Conservation (phyloP, 169 alveolate species). For the Besnoitia besnoiti region DNA sequence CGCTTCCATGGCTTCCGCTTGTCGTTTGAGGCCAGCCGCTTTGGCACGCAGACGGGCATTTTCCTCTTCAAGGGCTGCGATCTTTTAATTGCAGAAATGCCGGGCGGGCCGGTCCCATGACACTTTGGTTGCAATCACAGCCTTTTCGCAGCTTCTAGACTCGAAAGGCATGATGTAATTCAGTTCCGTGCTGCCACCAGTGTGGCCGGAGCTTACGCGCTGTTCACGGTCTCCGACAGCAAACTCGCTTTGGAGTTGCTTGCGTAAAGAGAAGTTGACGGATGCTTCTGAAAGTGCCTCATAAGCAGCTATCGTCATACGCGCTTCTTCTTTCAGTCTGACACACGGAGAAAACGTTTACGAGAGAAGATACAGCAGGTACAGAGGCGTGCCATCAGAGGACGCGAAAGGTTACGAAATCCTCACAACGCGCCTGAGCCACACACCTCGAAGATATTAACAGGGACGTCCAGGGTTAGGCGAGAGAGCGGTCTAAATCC, state of each 20-base stretch:
- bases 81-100: neutral
- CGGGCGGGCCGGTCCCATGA: too few relatives aligned
- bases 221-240: slow-evolving; percentile 32
- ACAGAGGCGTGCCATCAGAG: too few relatives aligned
- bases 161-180: too few relatives aligned
- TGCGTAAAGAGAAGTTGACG: slow-evolving; percentile 54
- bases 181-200: neutral
- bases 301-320: slow-evolving; percentile 56
- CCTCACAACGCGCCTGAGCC: too few relatives aligned
- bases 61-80: slow-evolving; percentile 8
- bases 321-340: slow-evolving; percentile 64
- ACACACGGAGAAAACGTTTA: neutral
- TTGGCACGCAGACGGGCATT: slow-evolving; percentile 3
- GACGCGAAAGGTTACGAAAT: too few relatives aligned
- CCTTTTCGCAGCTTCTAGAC: too few relatives aligned
- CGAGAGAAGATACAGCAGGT: too few relatives aligned
- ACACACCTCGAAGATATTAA: too few relatives aligned
- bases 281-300: slow-evolving; percentile 56
- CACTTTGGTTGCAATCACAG: too few relatives aligned
- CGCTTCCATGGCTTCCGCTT: slow-evolving; percentile 25
- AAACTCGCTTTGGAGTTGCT: slow-evolving; percentile 59
- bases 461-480: too few relatives aligned
- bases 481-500: too few relatives aligned
- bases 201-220: neutral
- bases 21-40: slow-evolving; percentile 17